Percentiles rank a stretch among this genome's conserved stretches.
Conservation (phyloP, 305 asterid genomes). For the Ajuga reptans region DNA sequence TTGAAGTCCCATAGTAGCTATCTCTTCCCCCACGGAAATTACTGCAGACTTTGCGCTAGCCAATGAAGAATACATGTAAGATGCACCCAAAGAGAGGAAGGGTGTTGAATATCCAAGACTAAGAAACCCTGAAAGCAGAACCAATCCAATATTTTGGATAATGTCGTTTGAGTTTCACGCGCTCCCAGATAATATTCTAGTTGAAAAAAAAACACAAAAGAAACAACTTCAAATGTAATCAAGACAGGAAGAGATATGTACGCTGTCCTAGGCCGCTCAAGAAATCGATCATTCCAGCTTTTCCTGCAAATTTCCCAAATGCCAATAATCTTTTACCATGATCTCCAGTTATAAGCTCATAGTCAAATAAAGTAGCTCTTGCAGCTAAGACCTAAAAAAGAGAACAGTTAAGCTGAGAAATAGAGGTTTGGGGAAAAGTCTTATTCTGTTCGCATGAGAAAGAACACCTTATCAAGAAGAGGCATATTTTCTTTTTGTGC, state of each 20-base stretch:
- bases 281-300: slow-evolving; percentile 88
- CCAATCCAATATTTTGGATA: neutral
- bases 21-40: slow-evolving; percentile 92
- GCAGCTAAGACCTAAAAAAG: slow-evolving; percentile 58
- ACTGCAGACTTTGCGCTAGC: slow-evolving; percentile 96
- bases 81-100: slow-evolving; percentile 78
- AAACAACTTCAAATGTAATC: neutral
- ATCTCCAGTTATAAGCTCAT: slow-evolving; percentile 87
- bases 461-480: slow-evolving; percentile 75
- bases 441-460: neutral
- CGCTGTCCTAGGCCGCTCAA: slow-evolving; percentile 77
- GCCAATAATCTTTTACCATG: slow-evolving; percentile 82
- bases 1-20: slow-evolving; percentile 77
- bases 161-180: neutral
- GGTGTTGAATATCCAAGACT: slow-evolving; percentile 93
- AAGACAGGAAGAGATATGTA: slow-evolving; percentile 19
- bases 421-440: neutral
- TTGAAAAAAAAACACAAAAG: neutral
- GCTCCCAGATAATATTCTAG: neutral
- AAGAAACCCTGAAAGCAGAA: slow-evolving; percentile 60
- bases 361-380: slow-evolving; percentile 77
- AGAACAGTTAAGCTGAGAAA: slow-evolving; percentile 1
- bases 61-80: slow-evolving; percentile 91
- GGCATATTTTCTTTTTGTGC: slow-evolving; percentile 95
- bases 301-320: slow-evolving; percentile 87